phyloP scores from a whole-genome alignment of 2,329 filamentous ascomycete genomes.

The Hortaea sp. region DNA sequence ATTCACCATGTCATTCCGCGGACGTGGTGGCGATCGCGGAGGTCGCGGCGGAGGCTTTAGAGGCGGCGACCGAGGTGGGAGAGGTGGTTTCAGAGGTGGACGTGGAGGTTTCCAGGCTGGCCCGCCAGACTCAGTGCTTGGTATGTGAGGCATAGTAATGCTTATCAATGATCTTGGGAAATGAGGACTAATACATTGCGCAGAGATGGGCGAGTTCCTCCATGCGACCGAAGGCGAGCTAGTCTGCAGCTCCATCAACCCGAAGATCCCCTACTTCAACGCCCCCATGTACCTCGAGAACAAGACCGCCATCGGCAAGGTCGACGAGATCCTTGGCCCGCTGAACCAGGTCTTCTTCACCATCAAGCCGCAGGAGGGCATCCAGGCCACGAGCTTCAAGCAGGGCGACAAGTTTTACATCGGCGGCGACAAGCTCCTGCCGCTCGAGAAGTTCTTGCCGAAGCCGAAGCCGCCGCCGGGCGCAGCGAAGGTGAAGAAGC shows the following conservation, averaged over 20 bases:
- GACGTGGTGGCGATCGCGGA: conserved; percentile 10
- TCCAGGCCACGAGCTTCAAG: conserved; percentile 91
- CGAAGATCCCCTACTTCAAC: conserved; percentile 98
- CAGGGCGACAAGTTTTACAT: conserved; percentile 96
- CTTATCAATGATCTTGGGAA: too few species aligned
- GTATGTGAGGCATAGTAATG: conserved; percentile 17
- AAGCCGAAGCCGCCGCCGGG: conserved; percentile 69
- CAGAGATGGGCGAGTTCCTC: conserved; percentile 85
- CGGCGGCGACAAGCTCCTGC: conserved; percentile 74
- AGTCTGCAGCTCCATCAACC: conserved; percentile 89
- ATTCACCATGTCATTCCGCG: conserved; percentile 17
- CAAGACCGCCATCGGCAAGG: conserved; percentile 81
- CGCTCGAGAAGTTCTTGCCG: conserved; percentile 90
- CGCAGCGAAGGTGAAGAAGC: conserved; percentile 59
- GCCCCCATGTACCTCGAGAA: conserved; percentile 98
- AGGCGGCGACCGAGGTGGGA: conserved; percentile 16
- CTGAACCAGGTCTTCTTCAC: conserved; percentile 99
- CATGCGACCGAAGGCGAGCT: conserved; percentile 97
- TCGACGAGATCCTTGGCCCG: conserved; percentile 94
- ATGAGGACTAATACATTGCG: not conserved
- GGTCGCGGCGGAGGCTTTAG: conserved; percentile 13
- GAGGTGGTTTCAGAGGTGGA: conserved; percentile 16
- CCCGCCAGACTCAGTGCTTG: conserved; percentile 34
- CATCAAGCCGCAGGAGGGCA: conserved; percentile 92
- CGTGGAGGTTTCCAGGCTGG: conserved; percentile 30